Base-by-base conservation (phyloP, 345 rosid genomes). In the Raphanus raphanistrum region DNA sequence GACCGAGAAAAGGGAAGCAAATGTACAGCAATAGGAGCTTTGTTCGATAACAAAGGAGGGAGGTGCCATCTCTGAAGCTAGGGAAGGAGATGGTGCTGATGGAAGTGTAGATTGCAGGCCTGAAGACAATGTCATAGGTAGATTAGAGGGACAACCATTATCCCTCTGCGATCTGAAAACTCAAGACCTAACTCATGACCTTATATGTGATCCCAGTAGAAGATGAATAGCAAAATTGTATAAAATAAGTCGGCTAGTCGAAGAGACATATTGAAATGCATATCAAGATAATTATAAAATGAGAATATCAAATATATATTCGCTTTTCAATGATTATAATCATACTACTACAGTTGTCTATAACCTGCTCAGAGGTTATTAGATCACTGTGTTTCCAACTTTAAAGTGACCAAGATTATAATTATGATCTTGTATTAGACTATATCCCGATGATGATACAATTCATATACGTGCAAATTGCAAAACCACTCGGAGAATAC, bases 61-160 rank as follows among this genome's bases (percentile, higher is more conserved):
- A 38, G 88, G 82, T 26, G 88, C 76, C 74, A 86, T 77, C 76
- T 90, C 96, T 28, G 93, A 89, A 78, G 87, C 78, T 72, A 80
- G 81, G 64, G 88, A 70, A 76, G 90, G 76, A 79, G 90, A 74
- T 32, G 88, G 86, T 58, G 82, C 80, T 12, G 81, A 62, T 13
- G 83, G 85, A 63, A 83, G 63, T 6, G 81, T 67, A 27, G 94
- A 73, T 27, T 74, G 76, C 71, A 78, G 62, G 66, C 66, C 68
- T 2, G 89, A 85, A 27, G 82, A 57, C 13, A 69, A 3, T 27
- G 76, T 8, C 70, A 41, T 32, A 63, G 82, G 79, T 31, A 74
- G 32, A 55, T 21, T 21, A 21, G 21, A 21, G 21, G 21, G 21
- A 21, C 0, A 21, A 21, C 21, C 21, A 21, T 21, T 21, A 21